Base-by-base conservation (phyloP, 176 grass and related monocot species). In the Aegilops tauschii region DNA sequence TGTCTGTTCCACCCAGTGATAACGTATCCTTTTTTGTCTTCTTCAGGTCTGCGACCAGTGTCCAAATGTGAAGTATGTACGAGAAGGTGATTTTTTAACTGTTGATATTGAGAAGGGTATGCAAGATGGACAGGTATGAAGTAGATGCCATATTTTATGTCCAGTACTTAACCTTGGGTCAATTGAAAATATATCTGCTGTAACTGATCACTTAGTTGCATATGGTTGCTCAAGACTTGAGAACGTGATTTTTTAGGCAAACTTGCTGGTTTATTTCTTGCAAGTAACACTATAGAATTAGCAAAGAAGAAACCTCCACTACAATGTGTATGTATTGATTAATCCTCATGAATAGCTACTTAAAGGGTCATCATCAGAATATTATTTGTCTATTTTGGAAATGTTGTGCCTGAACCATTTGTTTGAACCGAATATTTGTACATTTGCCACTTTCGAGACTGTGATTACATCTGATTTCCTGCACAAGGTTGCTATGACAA, bases 21-120 rank as follows among this genome's bases (percentile, higher is more conserved):
- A 56, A 14, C 3, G 30, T 31, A 31, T 44, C 12, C 4, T 9
- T 62, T 21, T 83, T 8, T 79, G 67, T 56, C 56, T 47, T 79
- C 44, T 69, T 65, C 73, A 99, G 97, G 97, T 99, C 47, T 99
- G 97, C 11, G 97, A 96, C 39, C 86, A 99, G 90, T 99, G 97
- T 89, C 82, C 94, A 78, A 99, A 99, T 90, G 97, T 99, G 47
- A 96, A 99, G 85, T 99, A 88, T 61, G 92, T 94, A 77, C 89
- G 94, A 75, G 97, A 99, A 88, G 97, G 97, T 83, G 88, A 85
- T 8, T 99, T 99, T 69, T 81, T 99, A 49, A 96, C 97, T 73
- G 92, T 99, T 86, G 97, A 99, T 93, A 99, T 99, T 80, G 97
- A 99, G 85, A 99, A 99, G 87, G 97, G 97, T 80, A 94, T 99